Evolutionary conservation across 352 stramenopile species (phyloP).

Genomic region (Salisapilia sapeloensis): DNA sequence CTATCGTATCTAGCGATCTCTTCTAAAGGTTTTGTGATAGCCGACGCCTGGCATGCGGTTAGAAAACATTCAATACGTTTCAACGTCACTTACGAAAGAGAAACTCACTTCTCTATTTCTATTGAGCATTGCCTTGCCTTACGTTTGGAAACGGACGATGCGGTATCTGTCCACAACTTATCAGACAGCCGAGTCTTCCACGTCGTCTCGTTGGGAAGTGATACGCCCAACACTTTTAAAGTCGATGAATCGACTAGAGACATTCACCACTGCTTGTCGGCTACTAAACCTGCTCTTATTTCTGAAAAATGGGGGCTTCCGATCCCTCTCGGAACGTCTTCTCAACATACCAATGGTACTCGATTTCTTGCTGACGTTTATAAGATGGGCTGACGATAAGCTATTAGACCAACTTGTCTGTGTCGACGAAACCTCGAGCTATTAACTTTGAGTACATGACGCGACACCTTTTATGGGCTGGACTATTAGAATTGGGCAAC

Average conservation of each 20-base stretch:
- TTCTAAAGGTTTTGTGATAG: slow-evolving; percentile 6
- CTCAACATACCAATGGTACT: slow-evolving; percentile 54
- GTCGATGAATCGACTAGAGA: slow-evolving; percentile 60
- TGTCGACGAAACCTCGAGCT: slow-evolving; percentile 26
- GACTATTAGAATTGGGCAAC: slow-evolving; percentile 67
- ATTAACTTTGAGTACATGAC: slow-evolving; percentile 85
- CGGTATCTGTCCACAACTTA: slow-evolving; percentile 34
- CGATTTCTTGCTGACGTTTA: not conserved
- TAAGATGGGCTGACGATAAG: not conserved
- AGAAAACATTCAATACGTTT: slow-evolving; percentile 52
- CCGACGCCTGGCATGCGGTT: slow-evolving; percentile 73
- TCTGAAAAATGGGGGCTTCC: slow-evolving; percentile 46
- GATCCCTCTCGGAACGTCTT: slow-evolving; percentile 51
- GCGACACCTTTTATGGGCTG: slow-evolving; percentile 64
- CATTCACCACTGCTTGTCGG: slow-evolving; percentile 40
- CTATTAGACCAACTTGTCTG: slow-evolving; percentile 30
- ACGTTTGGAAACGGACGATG: slow-evolving; percentile 58
- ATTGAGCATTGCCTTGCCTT: slow-evolving; percentile 49
- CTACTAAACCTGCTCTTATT: slow-evolving; percentile 60
- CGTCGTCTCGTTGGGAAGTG: slow-evolving; percentile 2
- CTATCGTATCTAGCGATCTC: not conserved
- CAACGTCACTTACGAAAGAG: slow-evolving; percentile 21
- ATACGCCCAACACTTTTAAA: slow-evolving; percentile 15
- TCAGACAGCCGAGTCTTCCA: slow-evolving; percentile 9
- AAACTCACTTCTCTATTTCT: slow-evolving; percentile 41